These are phyloP conservation scores for Russula dissimulans DNA, from an alignment of 768 basidiomycete genomes.

Conservation along the genomic window DNA sequence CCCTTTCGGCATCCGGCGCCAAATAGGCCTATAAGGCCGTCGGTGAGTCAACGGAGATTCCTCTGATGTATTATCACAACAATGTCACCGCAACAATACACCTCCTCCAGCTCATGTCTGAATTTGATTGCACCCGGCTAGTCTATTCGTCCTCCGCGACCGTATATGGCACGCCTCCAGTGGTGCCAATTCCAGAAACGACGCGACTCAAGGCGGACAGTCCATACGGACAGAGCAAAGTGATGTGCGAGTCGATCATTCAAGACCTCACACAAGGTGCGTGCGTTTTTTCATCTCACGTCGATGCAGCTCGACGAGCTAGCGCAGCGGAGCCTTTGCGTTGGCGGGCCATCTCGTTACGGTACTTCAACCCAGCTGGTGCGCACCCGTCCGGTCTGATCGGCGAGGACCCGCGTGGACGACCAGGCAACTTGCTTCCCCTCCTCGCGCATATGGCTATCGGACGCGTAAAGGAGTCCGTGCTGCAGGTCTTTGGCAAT, in stretches of 20 bases:
- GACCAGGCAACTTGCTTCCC: slow-evolving; percentile 91
- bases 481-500: slow-evolving; percentile 78
- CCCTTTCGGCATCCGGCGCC: neutral
- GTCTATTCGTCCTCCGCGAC: slow-evolving; percentile 99
- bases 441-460: slow-evolving; percentile 91
- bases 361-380: slow-evolving; percentile 99
- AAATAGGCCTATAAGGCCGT: slow-evolving; percentile 91
- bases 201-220: slow-evolving; percentile 83
- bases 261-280: slow-evolving; percentile 76
- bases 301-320: neutral
- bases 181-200: slow-evolving; percentile 89
- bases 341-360: slow-evolving; percentile 79
- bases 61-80: slow-evolving; percentile 87
- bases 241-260: slow-evolving; percentile 85
- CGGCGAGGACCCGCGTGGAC: slow-evolving; percentile 93
- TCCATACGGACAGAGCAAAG: slow-evolving; percentile 94
- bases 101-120: slow-evolving; percentile 79
- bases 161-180: slow-evolving; percentile 90
- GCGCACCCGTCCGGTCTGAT: slow-evolving; percentile 93
- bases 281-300: slow-evolving; percentile 18
- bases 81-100: slow-evolving; percentile 86
- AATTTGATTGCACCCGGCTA: slow-evolving; percentile 73
- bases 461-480: slow-evolving; percentile 64
- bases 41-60: slow-evolving; percentile 91
- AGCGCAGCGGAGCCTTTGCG: slow-evolving; percentile 50